phyloP scores from a whole-genome alignment of 2,329 filamentous ascomycete species.

The Alternaria sp. region DNA sequence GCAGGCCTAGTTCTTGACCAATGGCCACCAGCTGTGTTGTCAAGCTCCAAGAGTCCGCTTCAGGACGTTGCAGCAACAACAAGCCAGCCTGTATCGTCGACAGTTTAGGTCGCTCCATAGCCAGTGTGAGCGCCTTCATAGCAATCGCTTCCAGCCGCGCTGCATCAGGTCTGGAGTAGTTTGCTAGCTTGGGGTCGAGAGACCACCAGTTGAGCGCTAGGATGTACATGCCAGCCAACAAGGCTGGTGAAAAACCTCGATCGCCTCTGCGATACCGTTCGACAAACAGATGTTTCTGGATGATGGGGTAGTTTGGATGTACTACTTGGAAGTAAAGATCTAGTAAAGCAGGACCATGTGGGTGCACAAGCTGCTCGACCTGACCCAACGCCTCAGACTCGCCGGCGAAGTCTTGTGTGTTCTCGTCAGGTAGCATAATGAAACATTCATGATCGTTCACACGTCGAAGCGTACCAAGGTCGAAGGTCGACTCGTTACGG shows the following conservation, averaged over 20 bases:
- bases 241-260: conserved; percentile 75
- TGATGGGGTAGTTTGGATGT: conserved; percentile 81
- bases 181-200: conserved; percentile 70
- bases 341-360: conserved; percentile 77
- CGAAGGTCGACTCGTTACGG: conserved; percentile 78
- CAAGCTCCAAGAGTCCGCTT: conserved; percentile 81
- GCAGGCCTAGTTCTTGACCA: conserved; percentile 84
- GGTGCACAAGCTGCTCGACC: conserved; percentile 77
- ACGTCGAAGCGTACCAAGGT: conserved; percentile 69
- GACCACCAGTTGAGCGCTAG: conserved; percentile 90
- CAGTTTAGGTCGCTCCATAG: conserved; percentile 81
- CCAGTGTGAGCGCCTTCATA: conserved; percentile 73
- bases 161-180: conserved; percentile 73
- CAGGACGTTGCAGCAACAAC: conserved; percentile 74
- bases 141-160: conserved; percentile 75
- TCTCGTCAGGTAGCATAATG: conserved; percentile 76
- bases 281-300: conserved; percentile 80
- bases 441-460: conserved; percentile 81
- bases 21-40: conserved; percentile 88
- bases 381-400: conserved; percentile 71
- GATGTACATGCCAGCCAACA: conserved; percentile 82
- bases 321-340: conserved; percentile 83
- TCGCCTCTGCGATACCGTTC: conserved; percentile 78
- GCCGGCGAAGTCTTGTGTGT: conserved; percentile 74
- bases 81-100: conserved; percentile 81